A percentile compares a stretch with the other conserved stretches of the same genome.
These are phyloP conservation scores for Gaertneriomyces semiglobifer DNA, from an alignment of 192 early-diverging fungal species.

Conservation along the genomic window DNA sequence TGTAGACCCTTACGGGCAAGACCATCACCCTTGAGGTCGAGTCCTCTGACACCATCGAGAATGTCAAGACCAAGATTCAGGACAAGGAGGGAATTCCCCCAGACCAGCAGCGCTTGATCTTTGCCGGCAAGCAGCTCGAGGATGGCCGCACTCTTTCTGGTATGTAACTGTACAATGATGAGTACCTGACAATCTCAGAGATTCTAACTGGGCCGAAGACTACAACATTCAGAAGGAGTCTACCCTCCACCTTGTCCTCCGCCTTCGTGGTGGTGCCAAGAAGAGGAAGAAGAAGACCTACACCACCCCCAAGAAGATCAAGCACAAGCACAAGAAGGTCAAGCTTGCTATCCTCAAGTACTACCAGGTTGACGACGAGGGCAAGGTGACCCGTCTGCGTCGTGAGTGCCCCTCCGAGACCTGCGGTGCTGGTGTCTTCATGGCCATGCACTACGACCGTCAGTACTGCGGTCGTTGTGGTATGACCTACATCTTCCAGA, in stretches of 20 bases:
- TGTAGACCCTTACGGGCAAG: constrained; percentile 67
- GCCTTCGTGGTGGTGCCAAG: constrained; percentile 86
- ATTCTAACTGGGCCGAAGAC: constrained; percentile 27
- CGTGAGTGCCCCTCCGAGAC: constrained; percentile 96
- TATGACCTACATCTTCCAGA: constrained; percentile 88
- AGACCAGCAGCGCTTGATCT: constrained; percentile 78
- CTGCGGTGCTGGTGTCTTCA: constrained; percentile 99
- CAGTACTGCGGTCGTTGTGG: constrained; percentile 98
- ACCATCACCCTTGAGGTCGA: constrained; percentile 76
- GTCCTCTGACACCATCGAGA: constrained; percentile 73
- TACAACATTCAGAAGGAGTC: constrained; percentile 75
- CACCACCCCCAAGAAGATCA: constrained; percentile 99
- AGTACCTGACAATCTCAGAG: not conserved
- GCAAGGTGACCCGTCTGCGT: constrained; percentile 96
- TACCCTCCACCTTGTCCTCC: constrained; percentile 66
- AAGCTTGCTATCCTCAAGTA: constrained; percentile 96
- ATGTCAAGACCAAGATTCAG: constrained; percentile 63
- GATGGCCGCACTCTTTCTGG: constrained; percentile 55
- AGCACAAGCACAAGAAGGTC: constrained; percentile 99
- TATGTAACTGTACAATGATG: not conserved
- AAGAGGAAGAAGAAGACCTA: constrained; percentile 99
- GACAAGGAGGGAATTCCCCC: constrained; percentile 65
- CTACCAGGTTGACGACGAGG: constrained; percentile 98
- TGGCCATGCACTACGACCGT: constrained; percentile 96
- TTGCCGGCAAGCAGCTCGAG: constrained; percentile 76